phyloP scores from a whole-genome alignment of 306 rosid genomes.

The Ormosia emarginata region DNA sequence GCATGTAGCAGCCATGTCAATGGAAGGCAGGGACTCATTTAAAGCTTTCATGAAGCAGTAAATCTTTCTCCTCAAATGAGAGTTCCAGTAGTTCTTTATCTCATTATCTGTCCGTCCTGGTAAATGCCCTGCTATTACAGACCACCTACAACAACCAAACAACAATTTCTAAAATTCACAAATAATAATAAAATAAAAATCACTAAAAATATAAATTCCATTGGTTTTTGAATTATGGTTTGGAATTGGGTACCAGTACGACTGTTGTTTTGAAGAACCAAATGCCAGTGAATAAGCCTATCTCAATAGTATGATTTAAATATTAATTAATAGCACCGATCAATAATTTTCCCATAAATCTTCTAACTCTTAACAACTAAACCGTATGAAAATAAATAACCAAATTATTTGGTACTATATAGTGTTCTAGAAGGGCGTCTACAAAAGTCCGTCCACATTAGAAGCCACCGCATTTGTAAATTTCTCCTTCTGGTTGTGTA shows the following conservation, averaged over 20 bases:
- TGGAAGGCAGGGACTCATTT: slow-evolving; percentile 17
- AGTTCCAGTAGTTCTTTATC: slow-evolving; percentile 78
- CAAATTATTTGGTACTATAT: no score
- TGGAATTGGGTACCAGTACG: background rate
- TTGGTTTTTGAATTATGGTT: background rate
- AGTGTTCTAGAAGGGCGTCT: no score
- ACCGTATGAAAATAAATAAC: no score
- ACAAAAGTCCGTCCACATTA: no score
- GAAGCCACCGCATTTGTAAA: no score
- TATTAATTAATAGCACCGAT: no score
- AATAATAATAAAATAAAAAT: background rate
- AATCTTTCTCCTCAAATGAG: slow-evolving; percentile 56
- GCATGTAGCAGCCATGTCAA: background rate
- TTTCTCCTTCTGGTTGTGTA: no score
- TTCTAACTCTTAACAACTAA: no score
- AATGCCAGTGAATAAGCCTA: background rate
- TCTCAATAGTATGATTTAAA: background rate
- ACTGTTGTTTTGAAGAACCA: background rate
- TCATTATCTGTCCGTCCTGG: slow-evolving; percentile 80
- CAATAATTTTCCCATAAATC: no score
- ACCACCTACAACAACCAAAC: slow-evolving; percentile 50
- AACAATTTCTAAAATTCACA: background rate
- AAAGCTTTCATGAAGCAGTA: slow-evolving; percentile 44
- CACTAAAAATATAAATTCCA: background rate
- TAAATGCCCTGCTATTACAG: slow-evolving; percentile 58